A percentile compares a stretch with the other conserved stretches of the same genome.
These are phyloP conservation scores for Echeveria elegans DNA, from an alignment of 164 flowering plant species.

Conservation along the genomic window DNA sequence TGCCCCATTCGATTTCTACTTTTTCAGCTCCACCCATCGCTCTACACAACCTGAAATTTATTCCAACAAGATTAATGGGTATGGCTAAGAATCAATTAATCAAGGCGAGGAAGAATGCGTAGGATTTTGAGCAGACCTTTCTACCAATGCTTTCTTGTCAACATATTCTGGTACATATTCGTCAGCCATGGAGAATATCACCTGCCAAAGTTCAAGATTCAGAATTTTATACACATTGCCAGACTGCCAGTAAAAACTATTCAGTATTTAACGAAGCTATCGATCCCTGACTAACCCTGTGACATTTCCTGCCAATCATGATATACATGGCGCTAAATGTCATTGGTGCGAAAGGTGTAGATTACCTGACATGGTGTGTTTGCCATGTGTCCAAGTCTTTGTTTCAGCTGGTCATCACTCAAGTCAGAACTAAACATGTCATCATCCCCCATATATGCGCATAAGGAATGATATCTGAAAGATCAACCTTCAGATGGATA, in stretches of 20 bases:
- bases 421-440: slow-evolving; percentile 99
- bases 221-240: neutral
- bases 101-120: neutral
- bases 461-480: slow-evolving; percentile 85
- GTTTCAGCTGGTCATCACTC: slow-evolving; percentile 79
- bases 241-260: too few relatives aligned
- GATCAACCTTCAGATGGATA: too few relatives aligned
- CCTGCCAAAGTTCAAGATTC: slow-evolving; percentile 32
- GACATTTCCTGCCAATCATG: neutral
- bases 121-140: slow-evolving; percentile 31
- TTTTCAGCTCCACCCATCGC: slow-evolving; percentile 83
- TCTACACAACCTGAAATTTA: slow-evolving; percentile 61
- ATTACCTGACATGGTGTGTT: slow-evolving; percentile 84
- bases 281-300: neutral
- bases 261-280: neutral
- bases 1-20: slow-evolving; percentile 84
- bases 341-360: neutral
- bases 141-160: slow-evolving; percentile 78
- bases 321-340: neutral
- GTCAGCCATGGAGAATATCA: slow-evolving; percentile 90
- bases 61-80: neutral
- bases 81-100: neutral
- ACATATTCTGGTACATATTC: slow-evolving; percentile 94
- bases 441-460: slow-evolving; percentile 94
- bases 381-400: slow-evolving; percentile 87